These are phyloP conservation scores for Rhododendron simsii DNA, from an alignment of 148 eudicot genomes.

Conservation along the genomic window DNA sequence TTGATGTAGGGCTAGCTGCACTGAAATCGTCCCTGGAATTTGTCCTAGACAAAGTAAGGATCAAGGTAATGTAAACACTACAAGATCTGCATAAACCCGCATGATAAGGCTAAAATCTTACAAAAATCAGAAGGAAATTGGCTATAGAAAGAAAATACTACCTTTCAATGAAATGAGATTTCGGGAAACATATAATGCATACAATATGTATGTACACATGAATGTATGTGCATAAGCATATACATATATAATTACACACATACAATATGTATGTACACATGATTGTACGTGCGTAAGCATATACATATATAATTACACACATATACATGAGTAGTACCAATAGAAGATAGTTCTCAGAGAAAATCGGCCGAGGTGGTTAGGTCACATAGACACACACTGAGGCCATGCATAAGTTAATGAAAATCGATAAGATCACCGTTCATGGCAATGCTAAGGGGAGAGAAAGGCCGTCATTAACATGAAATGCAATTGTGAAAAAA, in stretches of 20 bases:
- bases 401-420: neutral
- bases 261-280: neutral
- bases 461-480: neutral
- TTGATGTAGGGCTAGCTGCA: slow-evolving; percentile 52
- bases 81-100: neutral
- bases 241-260: neutral
- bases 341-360: neutral
- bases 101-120: neutral
- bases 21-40: slow-evolving; percentile 46
- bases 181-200: neutral
- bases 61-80: slow-evolving; percentile 3
- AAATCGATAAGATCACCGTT: neutral
- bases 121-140: neutral
- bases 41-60: slow-evolving; percentile 25
- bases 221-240: neutral
- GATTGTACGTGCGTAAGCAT: neutral
- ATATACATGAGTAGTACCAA: neutral
- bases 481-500: neutral
- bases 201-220: neutral
- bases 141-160: neutral
- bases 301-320: neutral
- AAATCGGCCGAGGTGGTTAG: neutral
- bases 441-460: neutral
- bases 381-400: neutral
- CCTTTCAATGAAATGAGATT: neutral